Conservation (phyloP, 2,329 filamentous ascomycete genomes). For the Truncatella angustata region DNA sequence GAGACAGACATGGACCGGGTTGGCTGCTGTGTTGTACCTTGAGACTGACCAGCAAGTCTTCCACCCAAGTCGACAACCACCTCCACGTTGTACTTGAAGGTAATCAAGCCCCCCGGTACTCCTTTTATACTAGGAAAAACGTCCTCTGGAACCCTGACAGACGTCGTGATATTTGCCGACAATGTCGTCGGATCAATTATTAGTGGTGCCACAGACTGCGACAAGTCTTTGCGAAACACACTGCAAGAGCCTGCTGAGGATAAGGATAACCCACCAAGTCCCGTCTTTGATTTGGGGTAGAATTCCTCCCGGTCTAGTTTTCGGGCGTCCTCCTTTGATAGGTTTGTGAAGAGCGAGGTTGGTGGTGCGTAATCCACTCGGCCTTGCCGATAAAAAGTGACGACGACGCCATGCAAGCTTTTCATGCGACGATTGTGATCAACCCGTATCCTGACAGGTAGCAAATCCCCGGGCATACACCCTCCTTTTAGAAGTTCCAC, state of each 20-base stretch:
- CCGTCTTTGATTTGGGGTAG: conserved; percentile 83
- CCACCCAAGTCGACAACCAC: conserved; percentile 91
- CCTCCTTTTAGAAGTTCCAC: conserved; percentile 81
- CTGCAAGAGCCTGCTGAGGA: conserved; percentile 84
- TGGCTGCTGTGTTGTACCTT: conserved; percentile 38
- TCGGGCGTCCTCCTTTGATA: conserved; percentile 63
- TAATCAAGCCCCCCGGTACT: conserved; percentile 91
- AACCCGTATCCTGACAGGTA: conserved; percentile 77
- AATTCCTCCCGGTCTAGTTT: conserved; percentile 76
- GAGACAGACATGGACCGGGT: conserved; percentile 34
- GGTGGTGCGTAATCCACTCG: conserved; percentile 77
- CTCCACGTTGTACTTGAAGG: conserved; percentile 91
- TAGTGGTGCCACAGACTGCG: conserved; percentile 83
- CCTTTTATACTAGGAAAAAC: conserved; percentile 87
- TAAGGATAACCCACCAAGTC: conserved; percentile 80
- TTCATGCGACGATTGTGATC: conserved; percentile 87
- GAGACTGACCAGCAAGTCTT: conserved; percentile 64
- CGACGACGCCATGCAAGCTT: conserved; percentile 88
- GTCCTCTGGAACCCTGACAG: conserved; percentile 84
- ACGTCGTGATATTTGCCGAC: conserved; percentile 76
- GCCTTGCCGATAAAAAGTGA: conserved; percentile 88
- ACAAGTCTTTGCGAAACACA: conserved; percentile 92
- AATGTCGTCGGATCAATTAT: conserved; percentile 82
- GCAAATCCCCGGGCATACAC: conserved; percentile 78
- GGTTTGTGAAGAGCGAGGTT: conserved; percentile 45